A percentile compares a stretch with the other conserved stretches of the same genome.
phyloP scores from a whole-genome alignment of 2,329 filamentous ascomycete species.

The Aureobasidium sp. region DNA sequence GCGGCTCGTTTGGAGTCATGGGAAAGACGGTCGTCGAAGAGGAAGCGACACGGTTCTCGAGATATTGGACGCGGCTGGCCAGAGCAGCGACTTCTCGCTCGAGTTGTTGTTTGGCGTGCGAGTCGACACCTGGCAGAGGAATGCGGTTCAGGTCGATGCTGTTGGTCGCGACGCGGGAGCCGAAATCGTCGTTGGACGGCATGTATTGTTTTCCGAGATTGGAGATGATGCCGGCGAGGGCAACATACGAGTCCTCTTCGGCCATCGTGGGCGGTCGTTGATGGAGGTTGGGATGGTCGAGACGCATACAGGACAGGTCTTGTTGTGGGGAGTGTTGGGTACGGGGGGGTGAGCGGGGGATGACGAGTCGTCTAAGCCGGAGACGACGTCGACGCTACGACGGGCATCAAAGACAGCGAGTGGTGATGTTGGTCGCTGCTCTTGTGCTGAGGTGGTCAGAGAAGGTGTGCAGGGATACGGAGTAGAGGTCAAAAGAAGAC shows the following conservation, averaged over 20 bases:
- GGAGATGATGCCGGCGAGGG: constrained; percentile 34
- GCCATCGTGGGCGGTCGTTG: constrained; percentile 24
- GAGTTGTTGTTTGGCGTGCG: constrained; percentile 66
- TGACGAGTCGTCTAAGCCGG: not conserved
- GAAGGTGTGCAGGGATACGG: too few species aligned
- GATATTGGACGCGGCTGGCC: constrained; percentile 66
- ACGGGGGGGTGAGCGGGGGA: too few species aligned
- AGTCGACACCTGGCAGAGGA: constrained; percentile 69
- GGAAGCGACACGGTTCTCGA: constrained; percentile 65
- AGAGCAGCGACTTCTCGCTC: constrained; percentile 79
- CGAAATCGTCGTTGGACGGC: constrained; percentile 37
- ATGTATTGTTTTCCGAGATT: constrained; percentile 44
- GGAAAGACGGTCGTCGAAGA: constrained; percentile 48
- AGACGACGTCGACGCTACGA: not conserved
- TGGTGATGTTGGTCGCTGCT: too few species aligned
- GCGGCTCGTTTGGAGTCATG: constrained; percentile 71
- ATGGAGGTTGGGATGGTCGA: constrained; percentile 1
- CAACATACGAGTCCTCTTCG: constrained; percentile 31
- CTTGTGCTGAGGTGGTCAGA: too few species aligned
- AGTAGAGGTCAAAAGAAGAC: too few species aligned
- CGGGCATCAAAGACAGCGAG: too few species aligned
- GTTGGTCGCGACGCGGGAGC: constrained; percentile 43
- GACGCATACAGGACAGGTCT: constrained; percentile 12
- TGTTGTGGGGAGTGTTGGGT: not conserved
- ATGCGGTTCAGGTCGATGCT: constrained; percentile 49